Conservation (phyloP, 139 green algal species). For the Tetradesmus obliquus region DNA sequence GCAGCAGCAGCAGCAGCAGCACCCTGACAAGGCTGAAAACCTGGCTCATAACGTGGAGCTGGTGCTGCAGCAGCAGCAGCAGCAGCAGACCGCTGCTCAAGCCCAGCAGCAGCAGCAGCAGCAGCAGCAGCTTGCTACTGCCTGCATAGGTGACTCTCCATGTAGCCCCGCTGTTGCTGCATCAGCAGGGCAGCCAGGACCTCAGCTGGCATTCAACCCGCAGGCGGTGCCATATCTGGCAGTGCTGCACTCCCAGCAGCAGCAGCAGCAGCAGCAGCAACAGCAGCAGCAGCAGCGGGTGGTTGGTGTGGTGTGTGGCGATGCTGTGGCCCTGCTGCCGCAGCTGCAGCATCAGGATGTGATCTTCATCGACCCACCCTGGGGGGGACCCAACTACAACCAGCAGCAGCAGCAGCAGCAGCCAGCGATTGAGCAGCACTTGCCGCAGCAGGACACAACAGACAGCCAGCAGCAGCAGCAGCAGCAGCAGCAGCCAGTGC, state of each 20-base stretch:
- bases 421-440: background rate
- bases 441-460: background rate
- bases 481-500: background rate
- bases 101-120: background rate
- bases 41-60: conserved; percentile 16
- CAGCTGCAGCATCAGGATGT: conserved; percentile 18
- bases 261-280: conserved; percentile 9
- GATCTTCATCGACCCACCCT: conserved; percentile 14
- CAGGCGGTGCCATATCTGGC: background rate
- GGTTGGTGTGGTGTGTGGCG: conserved; percentile 19
- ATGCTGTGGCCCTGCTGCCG: conserved; percentile 20
- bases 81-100: background rate
- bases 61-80: background rate
- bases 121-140: background rate
- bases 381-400: conserved; percentile 25
- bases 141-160: no score
- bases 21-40: conserved; percentile 24
- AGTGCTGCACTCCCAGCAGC: background rate
- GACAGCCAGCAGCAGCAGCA: background rate
- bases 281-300: background rate
- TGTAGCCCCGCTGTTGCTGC: background rate
- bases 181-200: background rate
- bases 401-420: conserved; percentile 37
- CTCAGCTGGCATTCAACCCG: background rate
- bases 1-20: background rate